phyloP scores from a whole-genome alignment of 208 protist genomes.

The Leptomonas pyrrhocoris region DNA sequence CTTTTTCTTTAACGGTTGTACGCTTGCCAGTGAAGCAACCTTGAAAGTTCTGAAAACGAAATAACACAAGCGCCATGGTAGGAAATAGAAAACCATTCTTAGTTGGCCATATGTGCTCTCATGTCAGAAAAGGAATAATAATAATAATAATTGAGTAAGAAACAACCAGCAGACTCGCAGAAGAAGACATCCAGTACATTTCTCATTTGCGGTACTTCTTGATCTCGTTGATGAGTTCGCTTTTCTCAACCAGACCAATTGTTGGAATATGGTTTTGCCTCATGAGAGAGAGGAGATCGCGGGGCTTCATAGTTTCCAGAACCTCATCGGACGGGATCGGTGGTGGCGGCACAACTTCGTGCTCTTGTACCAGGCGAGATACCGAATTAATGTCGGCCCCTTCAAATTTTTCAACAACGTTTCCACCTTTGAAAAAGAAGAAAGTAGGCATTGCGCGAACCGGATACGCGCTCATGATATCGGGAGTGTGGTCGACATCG shows the following conservation, averaged over 20 bases:
- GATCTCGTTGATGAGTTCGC: constrained; percentile 55
- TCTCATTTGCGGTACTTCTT: constrained; percentile 48
- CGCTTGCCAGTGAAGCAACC: too few species aligned
- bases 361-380: constrained; percentile 33
- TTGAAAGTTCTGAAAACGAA: too few species aligned
- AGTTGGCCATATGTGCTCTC: too few species aligned
- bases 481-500: constrained; percentile 57
- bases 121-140: neutral
- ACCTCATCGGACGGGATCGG: constrained; percentile 61
- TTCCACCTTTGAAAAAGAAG: constrained; percentile 63
- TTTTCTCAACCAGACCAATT: constrained; percentile 60
- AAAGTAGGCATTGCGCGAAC: constrained; percentile 76
- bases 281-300: constrained; percentile 63
- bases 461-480: constrained; percentile 53
- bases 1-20: too few species aligned
- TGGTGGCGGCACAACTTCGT: constrained; percentile 55
- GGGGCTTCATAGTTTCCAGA: constrained; percentile 48
- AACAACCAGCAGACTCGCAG: neutral
- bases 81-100: too few species aligned
- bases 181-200: neutral
- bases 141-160: neutral
- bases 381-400: constrained; percentile 65
- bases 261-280: constrained; percentile 43
- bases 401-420: constrained; percentile 57
- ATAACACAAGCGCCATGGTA: too few species aligned